Evolutionary conservation across 345 rosid species (phyloP).

Genomic region (Gossypium bickii): DNA sequence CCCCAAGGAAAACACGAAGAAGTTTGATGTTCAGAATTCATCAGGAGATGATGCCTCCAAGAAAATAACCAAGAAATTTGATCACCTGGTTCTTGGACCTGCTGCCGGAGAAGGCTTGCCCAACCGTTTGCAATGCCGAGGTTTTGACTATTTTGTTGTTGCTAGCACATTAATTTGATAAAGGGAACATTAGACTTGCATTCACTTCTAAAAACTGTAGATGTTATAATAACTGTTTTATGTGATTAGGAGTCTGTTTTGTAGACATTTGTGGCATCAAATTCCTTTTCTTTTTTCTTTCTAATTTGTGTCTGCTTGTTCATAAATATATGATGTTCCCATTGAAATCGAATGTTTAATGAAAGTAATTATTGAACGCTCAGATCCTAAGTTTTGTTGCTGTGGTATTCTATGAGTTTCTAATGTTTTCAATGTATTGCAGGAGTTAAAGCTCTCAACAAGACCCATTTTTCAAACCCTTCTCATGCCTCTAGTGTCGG

Average conservation of each 20-base stretch:
- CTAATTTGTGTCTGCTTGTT: neutral
- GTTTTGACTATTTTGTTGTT: conserved; percentile 29
- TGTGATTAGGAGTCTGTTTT: neutral
- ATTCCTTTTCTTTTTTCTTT: neutral
- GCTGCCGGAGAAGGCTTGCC: conserved; percentile 78
- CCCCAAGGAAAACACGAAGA: conserved; percentile 31
- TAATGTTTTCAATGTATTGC: conserved; percentile 14
- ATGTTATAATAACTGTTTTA: neutral
- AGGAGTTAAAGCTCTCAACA: conserved; percentile 78
- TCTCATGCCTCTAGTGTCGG: conserved; percentile 25
- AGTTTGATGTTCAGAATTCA: conserved; percentile 41
- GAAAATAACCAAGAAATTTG: conserved; percentile 44
- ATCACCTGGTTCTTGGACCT: conserved; percentile 69
- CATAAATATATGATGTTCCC: neutral
- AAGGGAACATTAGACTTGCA: neutral
- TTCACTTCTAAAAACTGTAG: neutral
- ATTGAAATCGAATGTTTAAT: neutral
- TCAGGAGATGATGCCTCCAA: conserved; percentile 24
- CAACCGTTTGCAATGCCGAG: conserved; percentile 77
- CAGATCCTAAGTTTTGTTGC: neutral
- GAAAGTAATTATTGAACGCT: neutral
- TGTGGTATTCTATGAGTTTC: neutral
- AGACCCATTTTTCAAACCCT: conserved; percentile 36
- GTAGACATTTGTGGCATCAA: neutral
- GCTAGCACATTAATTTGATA: neutral